A percentile compares a stretch with the other conserved stretches of the same genome.
These are phyloP conservation scores for Pyrenophora seminiperda DNA, from an alignment of 2,329 filamentous ascomycete genomes.

Conservation along the genomic window DNA sequence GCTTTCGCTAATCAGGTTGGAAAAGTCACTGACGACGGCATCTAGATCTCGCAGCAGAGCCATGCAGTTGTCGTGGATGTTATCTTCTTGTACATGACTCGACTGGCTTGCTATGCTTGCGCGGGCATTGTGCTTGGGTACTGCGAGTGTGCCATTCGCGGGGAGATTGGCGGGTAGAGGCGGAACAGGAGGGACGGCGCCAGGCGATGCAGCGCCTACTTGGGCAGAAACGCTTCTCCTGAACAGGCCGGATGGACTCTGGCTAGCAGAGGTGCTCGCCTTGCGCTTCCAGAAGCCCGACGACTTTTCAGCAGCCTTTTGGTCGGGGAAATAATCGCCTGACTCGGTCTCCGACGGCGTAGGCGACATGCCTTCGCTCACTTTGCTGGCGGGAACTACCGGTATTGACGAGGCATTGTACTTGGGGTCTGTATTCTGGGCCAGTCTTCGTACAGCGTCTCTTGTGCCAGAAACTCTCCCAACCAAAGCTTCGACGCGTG, in stretches of 20 bases:
- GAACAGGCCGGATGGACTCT: constrained; percentile 51
- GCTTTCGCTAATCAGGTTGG: constrained; percentile 74
- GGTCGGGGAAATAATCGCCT: constrained; percentile 62
- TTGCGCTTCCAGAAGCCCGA: constrained; percentile 93
- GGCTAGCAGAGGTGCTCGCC: constrained; percentile 60
- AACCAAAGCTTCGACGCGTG: constrained; percentile 81
- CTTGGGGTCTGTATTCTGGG: constrained; percentile 79
- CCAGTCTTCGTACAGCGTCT: constrained; percentile 84
- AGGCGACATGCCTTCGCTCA: constrained; percentile 41
- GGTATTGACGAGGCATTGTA: constrained; percentile 49
- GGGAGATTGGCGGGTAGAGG: constrained; percentile 41
- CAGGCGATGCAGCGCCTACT: constrained; percentile 55
- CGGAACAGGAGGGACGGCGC: constrained; percentile 41
- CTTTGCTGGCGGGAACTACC: constrained; percentile 40
- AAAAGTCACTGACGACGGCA: constrained; percentile 80
- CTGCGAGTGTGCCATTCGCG: constrained; percentile 37
- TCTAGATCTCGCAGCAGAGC: constrained; percentile 85
- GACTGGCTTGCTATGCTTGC: constrained; percentile 49
- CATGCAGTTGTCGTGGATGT: constrained; percentile 80
- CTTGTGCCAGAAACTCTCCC: constrained; percentile 84
- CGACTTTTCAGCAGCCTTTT: constrained; percentile 60
- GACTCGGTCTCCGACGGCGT: constrained; percentile 52
- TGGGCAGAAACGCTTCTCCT: constrained; percentile 60
- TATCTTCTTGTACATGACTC: constrained; percentile 61
- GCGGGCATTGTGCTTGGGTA: constrained; percentile 44